Percentiles rank a stretch among this genome's conserved stretches.
These are phyloP conservation scores for Talaromyces sp. DNA, from an alignment of 2,329 filamentous ascomycete genomes.

Conservation along the genomic window DNA sequence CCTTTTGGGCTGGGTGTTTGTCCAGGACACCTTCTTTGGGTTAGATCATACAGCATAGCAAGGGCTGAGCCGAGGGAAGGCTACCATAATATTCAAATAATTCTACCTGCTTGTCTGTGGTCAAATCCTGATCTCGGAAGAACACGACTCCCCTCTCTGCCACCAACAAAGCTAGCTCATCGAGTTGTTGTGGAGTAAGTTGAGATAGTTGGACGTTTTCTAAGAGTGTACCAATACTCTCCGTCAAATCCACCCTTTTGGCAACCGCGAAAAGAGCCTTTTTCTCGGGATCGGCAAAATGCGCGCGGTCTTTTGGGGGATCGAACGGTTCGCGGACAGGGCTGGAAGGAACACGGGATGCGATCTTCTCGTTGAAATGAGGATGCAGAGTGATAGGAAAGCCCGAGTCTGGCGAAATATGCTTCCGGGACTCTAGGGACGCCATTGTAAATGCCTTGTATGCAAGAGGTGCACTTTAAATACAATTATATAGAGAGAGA, in stretches of 20 bases:
- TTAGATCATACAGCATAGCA: background rate
- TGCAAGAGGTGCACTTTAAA: too few species aligned
- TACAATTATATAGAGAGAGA: too few species aligned
- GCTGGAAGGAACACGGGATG: too few species aligned
- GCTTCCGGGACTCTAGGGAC: too few species aligned
- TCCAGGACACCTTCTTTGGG: background rate
- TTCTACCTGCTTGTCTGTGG: constrained; percentile 2
- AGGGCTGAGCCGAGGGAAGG: background rate
- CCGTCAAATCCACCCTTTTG: constrained; percentile 6
- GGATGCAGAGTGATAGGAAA: too few species aligned
- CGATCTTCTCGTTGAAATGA: too few species aligned
- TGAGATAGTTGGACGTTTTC: constrained; percentile 9
- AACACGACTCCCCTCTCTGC: constrained; percentile 14
- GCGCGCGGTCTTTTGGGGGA: constrained; percentile 6
- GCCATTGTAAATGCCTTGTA: too few species aligned
- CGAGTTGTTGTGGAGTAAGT: background rate
- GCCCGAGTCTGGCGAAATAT: too few species aligned
- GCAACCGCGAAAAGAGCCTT: background rate
- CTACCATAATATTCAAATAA: constrained; percentile 12
- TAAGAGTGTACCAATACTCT: constrained; percentile 7
- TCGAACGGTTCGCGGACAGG: background rate
- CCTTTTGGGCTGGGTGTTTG: too few species aligned
- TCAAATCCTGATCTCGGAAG: constrained; percentile 10
- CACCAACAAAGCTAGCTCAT: constrained; percentile 9
- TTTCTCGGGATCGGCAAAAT: constrained; percentile 7